Evolutionary conservation across 345 rosid genomes (phyloP), one percentile per base, ranked within the genome.

Genomic region (Citrus reticulata): DNA sequence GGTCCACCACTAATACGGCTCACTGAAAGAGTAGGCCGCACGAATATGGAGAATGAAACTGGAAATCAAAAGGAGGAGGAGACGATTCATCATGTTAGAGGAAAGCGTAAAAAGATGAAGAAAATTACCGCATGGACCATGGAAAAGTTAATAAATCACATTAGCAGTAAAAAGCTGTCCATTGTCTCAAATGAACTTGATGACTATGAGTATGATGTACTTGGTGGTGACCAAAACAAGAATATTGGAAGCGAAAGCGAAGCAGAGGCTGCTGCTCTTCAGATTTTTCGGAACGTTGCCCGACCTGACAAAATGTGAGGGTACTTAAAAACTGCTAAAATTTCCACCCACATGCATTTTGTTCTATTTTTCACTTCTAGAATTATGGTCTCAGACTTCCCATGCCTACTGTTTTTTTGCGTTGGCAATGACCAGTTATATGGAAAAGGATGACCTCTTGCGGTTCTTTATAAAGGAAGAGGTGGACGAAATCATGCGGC

Each of bases 41-140:
- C 87, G 46, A 86, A 71, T 62, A 10, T 80, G 74, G 55, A 66
- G 46, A 82, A 85, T 1, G 55, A 14, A 16, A 49, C 1, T 60
- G 49, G 76, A 69, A 76, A 78, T 6, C 81, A 79, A 37, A 75
- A 75, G 63, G 70, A 74, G 75, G 87, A 86, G 76, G 91, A 86
- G 78, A 85, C 84, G 83, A 88, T 91, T 72, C 6, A 49, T 3
- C 19, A 16, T 14, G 87, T 87, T 84, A 87, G 86, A 32, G 93
- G 87, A 35, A 88, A 85, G 90, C 87, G 89, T 64, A 85, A 88
- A 71, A 90, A 86, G 77, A 85, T 90, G 85, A 89, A 77, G 74
- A 91, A 87, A 73, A 61, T 88, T 73, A 90, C 93, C 40, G 93
- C 95, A 75, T 91, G 95, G 93, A 90, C 93, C 34, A 88, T 91